Evolutionary conservation across 768 basidiomycete species (phyloP).

Genomic region (Thelephora ganbajun): DNA sequence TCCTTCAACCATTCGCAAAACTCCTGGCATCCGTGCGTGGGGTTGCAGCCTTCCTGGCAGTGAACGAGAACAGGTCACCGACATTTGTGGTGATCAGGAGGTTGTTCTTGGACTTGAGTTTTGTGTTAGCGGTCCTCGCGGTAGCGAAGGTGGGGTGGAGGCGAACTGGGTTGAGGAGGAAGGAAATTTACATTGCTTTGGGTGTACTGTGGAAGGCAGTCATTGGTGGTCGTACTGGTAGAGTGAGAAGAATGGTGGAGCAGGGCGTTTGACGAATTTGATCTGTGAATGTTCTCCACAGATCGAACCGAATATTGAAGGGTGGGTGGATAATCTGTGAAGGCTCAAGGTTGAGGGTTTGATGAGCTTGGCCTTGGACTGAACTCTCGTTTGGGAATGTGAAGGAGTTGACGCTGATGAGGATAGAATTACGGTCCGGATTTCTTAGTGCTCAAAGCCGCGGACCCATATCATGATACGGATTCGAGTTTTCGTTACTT

Average conservation of each 20-base stretch:
- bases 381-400: too few relatives aligned
- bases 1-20: slow-evolving; percentile 50
- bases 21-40: slow-evolving; percentile 33
- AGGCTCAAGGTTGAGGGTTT: too few relatives aligned
- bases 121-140: slow-evolving; percentile 52
- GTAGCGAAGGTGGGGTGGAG: slow-evolving; percentile 47
- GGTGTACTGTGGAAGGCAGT: slow-evolving; percentile 58
- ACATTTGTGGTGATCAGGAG: slow-evolving; percentile 55
- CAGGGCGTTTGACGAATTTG: neutral
- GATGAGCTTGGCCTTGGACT: too few relatives aligned
- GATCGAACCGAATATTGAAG: too few relatives aligned
- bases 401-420: too few relatives aligned
- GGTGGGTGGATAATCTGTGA: too few relatives aligned
- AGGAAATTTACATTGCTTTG: slow-evolving; percentile 55
- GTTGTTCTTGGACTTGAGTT: slow-evolving; percentile 66
- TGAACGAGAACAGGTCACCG: slow-evolving; percentile 48
- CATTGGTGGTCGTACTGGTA: slow-evolving; percentile 38
- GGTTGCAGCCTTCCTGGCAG: slow-evolving; percentile 42
- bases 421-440: too few relatives aligned
- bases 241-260: slow-evolving; percentile 31
- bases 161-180: slow-evolving; percentile 51
- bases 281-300: neutral
- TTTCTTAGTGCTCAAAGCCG: too few relatives aligned
- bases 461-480: too few relatives aligned
- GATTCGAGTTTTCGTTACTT: too few relatives aligned